Evolutionary conservation across 1,284 basidiomycete species (phyloP).

Genomic region (Fomitiporia mediterranea): DNA sequence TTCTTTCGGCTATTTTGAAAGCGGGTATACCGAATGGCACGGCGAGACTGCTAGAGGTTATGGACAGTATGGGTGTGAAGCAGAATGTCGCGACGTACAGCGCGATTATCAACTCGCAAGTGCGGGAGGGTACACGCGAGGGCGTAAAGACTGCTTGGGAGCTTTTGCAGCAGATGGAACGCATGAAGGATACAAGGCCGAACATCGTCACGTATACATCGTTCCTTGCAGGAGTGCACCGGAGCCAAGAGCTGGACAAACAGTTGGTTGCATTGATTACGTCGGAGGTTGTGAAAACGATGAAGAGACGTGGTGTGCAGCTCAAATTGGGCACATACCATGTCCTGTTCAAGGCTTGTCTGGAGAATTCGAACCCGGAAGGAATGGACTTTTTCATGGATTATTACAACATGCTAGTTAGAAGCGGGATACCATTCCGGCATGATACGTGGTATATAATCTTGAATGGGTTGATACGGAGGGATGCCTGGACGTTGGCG

Average conservation of each 20-base stretch:
- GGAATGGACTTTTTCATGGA: constrained; percentile 51
- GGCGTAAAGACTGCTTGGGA: constrained; percentile 60
- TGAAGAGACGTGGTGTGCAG: constrained; percentile 49
- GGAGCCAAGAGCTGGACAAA: constrained; percentile 42
- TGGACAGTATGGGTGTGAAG: constrained; percentile 68
- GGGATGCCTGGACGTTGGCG: constrained; percentile 54
- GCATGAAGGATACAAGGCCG: constrained; percentile 47
- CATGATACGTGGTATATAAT: constrained; percentile 74
- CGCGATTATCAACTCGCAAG: constrained; percentile 68
- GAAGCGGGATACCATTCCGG: constrained; percentile 43
- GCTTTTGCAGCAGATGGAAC: constrained; percentile 68
- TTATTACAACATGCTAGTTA: constrained; percentile 65
- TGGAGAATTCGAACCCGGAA: constrained; percentile 44
- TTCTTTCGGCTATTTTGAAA: constrained; percentile 69
- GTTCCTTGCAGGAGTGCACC: constrained; percentile 57
- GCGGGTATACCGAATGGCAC: constrained; percentile 64
- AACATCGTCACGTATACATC: constrained; percentile 74
- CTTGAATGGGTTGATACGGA: constrained; percentile 52
- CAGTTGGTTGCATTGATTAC: constrained; percentile 41
- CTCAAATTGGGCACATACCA: constrained; percentile 68
- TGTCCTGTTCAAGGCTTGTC: constrained; percentile 60
- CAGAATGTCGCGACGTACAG: constrained; percentile 72
- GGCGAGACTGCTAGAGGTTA: constrained; percentile 56
- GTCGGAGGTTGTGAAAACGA: constrained; percentile 50
- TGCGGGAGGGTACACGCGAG: constrained; percentile 48